Evolutionary conservation across 305 asterid genomes (phyloP).

Genomic region (Coffea humblotiana): DNA sequence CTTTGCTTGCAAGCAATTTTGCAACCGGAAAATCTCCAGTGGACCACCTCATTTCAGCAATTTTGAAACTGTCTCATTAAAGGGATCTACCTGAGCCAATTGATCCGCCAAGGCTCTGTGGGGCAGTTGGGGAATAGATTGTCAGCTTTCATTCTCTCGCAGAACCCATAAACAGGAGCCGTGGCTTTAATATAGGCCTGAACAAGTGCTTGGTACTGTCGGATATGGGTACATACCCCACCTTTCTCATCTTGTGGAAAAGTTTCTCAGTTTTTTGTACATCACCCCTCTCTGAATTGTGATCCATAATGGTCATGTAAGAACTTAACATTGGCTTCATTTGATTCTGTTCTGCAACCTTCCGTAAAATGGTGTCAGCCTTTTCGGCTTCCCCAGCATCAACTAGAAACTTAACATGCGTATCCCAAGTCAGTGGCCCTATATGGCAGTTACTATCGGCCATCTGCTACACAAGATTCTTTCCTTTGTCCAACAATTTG

Average conservation of each 20-base stretch:
- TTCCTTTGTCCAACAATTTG: slow-evolving; percentile 63
- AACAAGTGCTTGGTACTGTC: slow-evolving; percentile 46
- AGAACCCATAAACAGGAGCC: slow-evolving; percentile 69
- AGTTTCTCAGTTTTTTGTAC: slow-evolving; percentile 73
- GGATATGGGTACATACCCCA: slow-evolving; percentile 40
- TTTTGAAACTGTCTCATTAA: slow-evolving; percentile 45
- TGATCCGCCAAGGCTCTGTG: slow-evolving; percentile 26
- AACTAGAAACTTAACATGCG: slow-evolving; percentile 63
- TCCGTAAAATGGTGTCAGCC: slow-evolving; percentile 54
- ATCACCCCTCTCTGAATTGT: slow-evolving; percentile 63
- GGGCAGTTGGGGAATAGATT: slow-evolving; percentile 40
- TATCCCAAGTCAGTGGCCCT: slow-evolving; percentile 68
- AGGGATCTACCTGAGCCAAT: slow-evolving; percentile 43
- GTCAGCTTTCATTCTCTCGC: slow-evolving; percentile 70
- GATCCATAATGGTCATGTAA: slow-evolving; percentile 44
- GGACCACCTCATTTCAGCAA: slow-evolving; percentile 35
- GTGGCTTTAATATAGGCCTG: slow-evolving; percentile 64
- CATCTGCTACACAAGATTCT: slow-evolving; percentile 76
- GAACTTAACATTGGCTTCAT: slow-evolving; percentile 49
- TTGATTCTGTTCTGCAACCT: slow-evolving; percentile 42
- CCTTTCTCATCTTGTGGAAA: slow-evolving; percentile 49
- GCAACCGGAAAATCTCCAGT: neutral
- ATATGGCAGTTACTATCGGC: slow-evolving; percentile 45
- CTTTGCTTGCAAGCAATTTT: neutral
- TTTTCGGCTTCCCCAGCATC: slow-evolving; percentile 71